Evolutionary conservation across 768 basidiomycete genomes (phyloP).

Genomic region (Boletus vinaceobasis): DNA sequence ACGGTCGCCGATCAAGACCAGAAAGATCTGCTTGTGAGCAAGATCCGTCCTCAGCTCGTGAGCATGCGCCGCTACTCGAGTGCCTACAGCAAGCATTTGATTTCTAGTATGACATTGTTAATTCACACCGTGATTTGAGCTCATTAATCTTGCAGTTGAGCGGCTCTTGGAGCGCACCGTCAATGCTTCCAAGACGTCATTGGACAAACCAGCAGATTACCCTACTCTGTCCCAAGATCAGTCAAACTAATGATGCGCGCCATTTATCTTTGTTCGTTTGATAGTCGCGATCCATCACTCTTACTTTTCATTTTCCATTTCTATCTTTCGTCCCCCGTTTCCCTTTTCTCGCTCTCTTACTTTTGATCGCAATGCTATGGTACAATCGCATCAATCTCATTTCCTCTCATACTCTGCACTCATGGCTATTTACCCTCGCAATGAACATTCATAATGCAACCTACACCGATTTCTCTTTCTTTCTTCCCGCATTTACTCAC

Average conservation of each 20-base stretch:
- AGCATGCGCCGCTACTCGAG: conserved; percentile 71
- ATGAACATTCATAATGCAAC: conserved; percentile 37
- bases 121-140: background rate
- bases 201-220: conserved; percentile 29
- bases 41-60: conserved; percentile 63
- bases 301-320: background rate
- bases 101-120: conserved; percentile 55
- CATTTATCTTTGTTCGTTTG: conserved; percentile 4
- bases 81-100: conserved; percentile 76
- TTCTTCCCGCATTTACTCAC: conserved; percentile 18
- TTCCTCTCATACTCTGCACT: conserved; percentile 28
- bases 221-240: conserved; percentile 28
- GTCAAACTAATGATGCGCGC: conserved; percentile 16
- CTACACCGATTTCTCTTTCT: conserved; percentile 22
- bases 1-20: conserved; percentile 68
- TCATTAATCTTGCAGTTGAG: conserved; percentile 49
- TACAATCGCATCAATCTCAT: conserved; percentile 33
- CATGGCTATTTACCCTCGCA: conserved; percentile 31
- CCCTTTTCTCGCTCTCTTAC: conserved; percentile 11
- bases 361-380: conserved; percentile 36
- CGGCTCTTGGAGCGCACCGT: conserved; percentile 58
- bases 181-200: conserved; percentile 23
- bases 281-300: conserved; percentile 6
- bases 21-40: conserved; percentile 57
- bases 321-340: too few relatives aligned